Evolutionary conservation across 1,139 yeast genomes (phyloP), one percentile per base, ranked within the genome.

Genomic region (Yamadazyma pseudoaaseri): DNA sequence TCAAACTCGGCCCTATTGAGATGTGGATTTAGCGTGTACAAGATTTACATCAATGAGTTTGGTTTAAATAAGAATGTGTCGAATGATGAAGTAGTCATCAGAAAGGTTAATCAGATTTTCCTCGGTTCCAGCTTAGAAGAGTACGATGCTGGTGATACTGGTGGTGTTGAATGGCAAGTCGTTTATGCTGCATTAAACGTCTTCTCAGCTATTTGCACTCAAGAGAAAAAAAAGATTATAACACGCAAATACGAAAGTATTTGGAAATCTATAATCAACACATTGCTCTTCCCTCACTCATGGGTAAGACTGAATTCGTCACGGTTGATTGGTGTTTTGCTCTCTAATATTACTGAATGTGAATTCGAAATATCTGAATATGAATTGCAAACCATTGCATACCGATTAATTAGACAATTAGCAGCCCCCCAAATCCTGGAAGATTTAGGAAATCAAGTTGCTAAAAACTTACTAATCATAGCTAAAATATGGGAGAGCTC

Each of bases 301-400:
- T 90, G 97, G 97, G 84, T 90, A 9, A 77, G 97, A 50, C 66
- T 85, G 36, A 65, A 76, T 4, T 63, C 95, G 0, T 65, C 83
- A n/a, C 69, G 90, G 33, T 63, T 87, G 30, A 56, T 81, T 26
- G 79, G 81, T 1, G 52, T 62, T 3, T 54, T 82, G 30, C 60
- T 85, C 32, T 50, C 68, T 3, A 70, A 70, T 37, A 41, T 65
- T 26, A 66, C 62, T 12, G 52, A 56, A 5, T 47, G 64, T 16
- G 63, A 64, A 29, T 57, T 67, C 34, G 51, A 51, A 6, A 30
- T 61, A 7, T 51, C 63, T 9, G 54, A 53, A 21, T 58, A 60
- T 26, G 73, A 75, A 31, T 50, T 83, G 18, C 94, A 85, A 54
- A 72, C 76, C 0, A 72, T 84, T 30, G 86, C 86, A 0, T 75